Percentiles rank a stretch among this genome's conserved stretches.
These are phyloP conservation scores for Blastobotrys persicus DNA, from an alignment of 1,139 yeast species.

Conservation along the genomic window DNA sequence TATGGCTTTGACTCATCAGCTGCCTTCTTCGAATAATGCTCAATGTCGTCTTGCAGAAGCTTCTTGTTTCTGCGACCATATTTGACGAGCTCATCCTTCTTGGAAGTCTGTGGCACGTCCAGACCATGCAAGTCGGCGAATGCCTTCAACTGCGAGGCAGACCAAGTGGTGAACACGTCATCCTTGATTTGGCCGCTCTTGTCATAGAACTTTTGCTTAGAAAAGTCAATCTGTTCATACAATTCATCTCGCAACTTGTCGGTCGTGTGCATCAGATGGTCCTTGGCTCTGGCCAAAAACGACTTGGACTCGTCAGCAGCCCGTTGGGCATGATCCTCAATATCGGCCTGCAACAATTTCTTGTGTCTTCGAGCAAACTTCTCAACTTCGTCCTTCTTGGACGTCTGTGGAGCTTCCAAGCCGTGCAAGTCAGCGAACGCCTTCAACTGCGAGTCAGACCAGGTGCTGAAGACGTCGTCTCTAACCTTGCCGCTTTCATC, in stretches of 20 bases:
- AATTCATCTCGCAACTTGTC: slow-evolving; percentile 37
- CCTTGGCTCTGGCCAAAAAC: slow-evolving; percentile 26
- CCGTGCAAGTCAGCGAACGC: slow-evolving; percentile 50
- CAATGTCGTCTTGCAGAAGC: slow-evolving; percentile 25
- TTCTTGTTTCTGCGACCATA: slow-evolving; percentile 41
- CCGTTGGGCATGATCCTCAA: slow-evolving; percentile 20
- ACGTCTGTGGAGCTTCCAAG: slow-evolving; percentile 39
- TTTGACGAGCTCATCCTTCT: slow-evolving; percentile 40
- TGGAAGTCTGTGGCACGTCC: slow-evolving; percentile 37
- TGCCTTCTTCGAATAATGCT: slow-evolving; percentile 23
- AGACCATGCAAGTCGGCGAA: slow-evolving; percentile 50
- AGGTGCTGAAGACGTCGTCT: slow-evolving; percentile 48
- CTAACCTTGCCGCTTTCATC: slow-evolving; percentile 47
- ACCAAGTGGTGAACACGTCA: slow-evolving; percentile 50
- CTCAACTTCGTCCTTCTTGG: slow-evolving; percentile 40
- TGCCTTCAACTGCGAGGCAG: slow-evolving; percentile 44
- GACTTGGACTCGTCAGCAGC: slow-evolving; percentile 29
- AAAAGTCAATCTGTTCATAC: slow-evolving; percentile 47
- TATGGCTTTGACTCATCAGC: slow-evolving; percentile 27
- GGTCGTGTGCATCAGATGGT: slow-evolving; percentile 22
- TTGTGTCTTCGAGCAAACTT: slow-evolving; percentile 42
- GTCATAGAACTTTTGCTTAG: slow-evolving; percentile 42
- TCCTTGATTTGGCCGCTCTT: slow-evolving; percentile 47
- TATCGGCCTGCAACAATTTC: slow-evolving; percentile 26
- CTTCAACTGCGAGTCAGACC: slow-evolving; percentile 47